Base-by-base conservation (phyloP, 371 early-diverging fungal genomes). In the Rhizopus microsporus region DNA sequence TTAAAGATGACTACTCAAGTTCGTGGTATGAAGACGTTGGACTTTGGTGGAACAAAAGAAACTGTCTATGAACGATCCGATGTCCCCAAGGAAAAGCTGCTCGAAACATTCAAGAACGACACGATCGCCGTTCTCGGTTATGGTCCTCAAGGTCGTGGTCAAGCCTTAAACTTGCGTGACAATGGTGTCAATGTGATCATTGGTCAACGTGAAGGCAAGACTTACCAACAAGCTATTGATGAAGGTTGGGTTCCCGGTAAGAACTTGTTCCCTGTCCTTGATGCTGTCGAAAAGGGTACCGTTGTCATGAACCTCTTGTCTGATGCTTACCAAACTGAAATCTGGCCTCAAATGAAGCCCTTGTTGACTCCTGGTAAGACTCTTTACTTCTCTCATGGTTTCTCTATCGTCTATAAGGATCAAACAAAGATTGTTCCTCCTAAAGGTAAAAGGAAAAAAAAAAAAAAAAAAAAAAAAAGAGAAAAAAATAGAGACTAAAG, bases 221-320 rank as follows among this genome's bases (percentile, higher is more conserved):
- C 93, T 47, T 98, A 91, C 88, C 87, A 95, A 67, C 85, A 93
- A 80, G 98, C 98, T 56, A 77, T 91, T 57, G 87, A 92, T 47
- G 97, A 96, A 83, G 97, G 97, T 53, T 98, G 96, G 96, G 90
- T 93, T 57, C 94, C 94, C 43, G 95, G 95, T 68, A 91, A 98
- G 89, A 89, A 89, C 72, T 87, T 98, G 59, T 95, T 98, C 84
- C 75, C 90, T 63, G 92, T 98, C 69, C 85, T 93, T 66, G 93
- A 95, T 69, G 98, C 98, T 35, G 85, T 88, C 63, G 82, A 90
- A 49, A 90, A 91, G 80, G 96, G 94, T 65, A 88, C 91, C 60
- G 87, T 95, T 74, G 86, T 98, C 80, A 88, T 95, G 90, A 93
- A 96, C 90, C 81, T 98, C 61, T 86, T 98, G 33, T 95, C 96